Evolutionary conservation across 768 basidiomycete species (phyloP).

Genomic region (Pleurotus ostreatus): DNA sequence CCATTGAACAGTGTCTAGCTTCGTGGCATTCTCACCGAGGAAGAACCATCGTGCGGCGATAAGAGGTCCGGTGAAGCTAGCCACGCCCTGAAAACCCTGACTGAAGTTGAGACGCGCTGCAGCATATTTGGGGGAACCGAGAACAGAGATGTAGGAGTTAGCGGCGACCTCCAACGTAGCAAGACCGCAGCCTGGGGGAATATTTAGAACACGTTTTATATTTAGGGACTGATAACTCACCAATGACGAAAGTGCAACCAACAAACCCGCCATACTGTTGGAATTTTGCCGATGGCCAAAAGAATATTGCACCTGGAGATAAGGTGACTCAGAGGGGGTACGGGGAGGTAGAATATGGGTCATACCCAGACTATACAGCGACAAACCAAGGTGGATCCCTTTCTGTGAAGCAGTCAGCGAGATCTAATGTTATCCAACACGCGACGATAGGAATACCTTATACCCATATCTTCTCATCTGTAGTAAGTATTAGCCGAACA

Average conservation of each 20-base stretch:
- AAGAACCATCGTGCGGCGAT: constrained; percentile 78
- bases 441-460: constrained; percentile 35
- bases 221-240: constrained; percentile 22
- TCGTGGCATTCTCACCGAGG: constrained; percentile 53
- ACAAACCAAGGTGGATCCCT: constrained; percentile 61
- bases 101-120: constrained; percentile 76
- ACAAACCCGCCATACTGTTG: constrained; percentile 70
- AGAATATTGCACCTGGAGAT: constrained; percentile 61
- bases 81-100: constrained; percentile 76
- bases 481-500: constrained; percentile 2
- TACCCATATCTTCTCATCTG: constrained; percentile 64
- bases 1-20: constrained; percentile 69
- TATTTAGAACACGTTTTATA: constrained; percentile 15
- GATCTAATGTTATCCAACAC: no score
- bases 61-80: constrained; percentile 68
- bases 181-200: constrained; percentile 54
- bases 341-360: neutral
- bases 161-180: constrained; percentile 68
- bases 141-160: constrained; percentile 75
- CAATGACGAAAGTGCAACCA: constrained; percentile 67
- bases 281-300: constrained; percentile 74
- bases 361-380: constrained; percentile 52
- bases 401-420: constrained; percentile 17
- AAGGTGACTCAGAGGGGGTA: constrained; percentile 2
- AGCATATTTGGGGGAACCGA: constrained; percentile 65